Percentiles rank a stretch among this genome's conserved stretches.
These are phyloP conservation scores for Apiotrichum laibachii DNA, from an alignment of 1,284 basidiomycete species.

Conservation along the genomic window DNA sequence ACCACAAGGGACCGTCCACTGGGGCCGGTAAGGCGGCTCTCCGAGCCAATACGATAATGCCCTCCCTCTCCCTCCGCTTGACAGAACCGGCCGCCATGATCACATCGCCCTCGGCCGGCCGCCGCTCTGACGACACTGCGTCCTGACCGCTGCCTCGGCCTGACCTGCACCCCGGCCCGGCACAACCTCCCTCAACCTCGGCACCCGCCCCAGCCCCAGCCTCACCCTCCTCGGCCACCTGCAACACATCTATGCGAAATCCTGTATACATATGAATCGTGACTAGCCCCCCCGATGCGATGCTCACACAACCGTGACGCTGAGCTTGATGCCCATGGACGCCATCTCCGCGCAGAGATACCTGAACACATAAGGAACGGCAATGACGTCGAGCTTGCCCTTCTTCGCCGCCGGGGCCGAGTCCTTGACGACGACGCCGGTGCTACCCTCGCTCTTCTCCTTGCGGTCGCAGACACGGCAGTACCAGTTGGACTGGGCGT, in stretches of 20 bases:
- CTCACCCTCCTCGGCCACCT: not conserved
- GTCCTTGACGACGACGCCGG: constrained; percentile 30
- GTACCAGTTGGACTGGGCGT: constrained; percentile 66
- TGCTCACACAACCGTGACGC: constrained; percentile 39
- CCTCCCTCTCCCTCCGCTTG: no score
- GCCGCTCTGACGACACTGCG: no score
- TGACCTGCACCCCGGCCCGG: no score
- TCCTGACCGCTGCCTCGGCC: no score
- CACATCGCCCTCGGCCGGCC: no score
- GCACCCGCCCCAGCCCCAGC: not conserved
- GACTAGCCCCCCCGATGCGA: not conserved
- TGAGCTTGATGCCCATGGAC: constrained; percentile 58
- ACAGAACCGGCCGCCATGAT: no score
- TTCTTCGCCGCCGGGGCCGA: constrained; percentile 15
- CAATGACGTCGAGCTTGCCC: constrained; percentile 85
- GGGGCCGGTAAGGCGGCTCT: no score
- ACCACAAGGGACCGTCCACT: no score
- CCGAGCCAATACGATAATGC: no score
- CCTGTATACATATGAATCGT: constrained; percentile 3
- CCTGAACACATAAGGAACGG: constrained; percentile 67
- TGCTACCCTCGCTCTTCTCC: constrained; percentile 29
- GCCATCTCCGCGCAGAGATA: constrained; percentile 59
- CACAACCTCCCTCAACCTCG: not conserved
- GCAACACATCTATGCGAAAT: not conserved
- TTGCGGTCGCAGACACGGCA: constrained; percentile 82